Base-by-base conservation (phyloP, 148 eudicot species). In the Camellia japonica region DNA sequence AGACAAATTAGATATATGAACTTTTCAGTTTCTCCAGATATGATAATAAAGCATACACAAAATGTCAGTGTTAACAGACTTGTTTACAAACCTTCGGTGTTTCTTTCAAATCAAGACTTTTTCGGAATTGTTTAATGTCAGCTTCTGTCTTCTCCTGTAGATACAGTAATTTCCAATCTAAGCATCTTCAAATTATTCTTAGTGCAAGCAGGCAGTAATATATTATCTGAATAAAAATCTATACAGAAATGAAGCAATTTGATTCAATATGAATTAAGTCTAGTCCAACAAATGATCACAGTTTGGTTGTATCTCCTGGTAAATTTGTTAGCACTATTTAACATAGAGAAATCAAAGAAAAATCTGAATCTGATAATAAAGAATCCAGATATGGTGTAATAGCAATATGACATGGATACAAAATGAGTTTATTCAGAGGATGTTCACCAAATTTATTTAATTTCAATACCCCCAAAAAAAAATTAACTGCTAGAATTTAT, bases 21-120 rank as follows among this genome's bases (percentile, higher is more conserved):
- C 5, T 20, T 44, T 13, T 61, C 47, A 61, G 38, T 46, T 13
- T 43, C 8, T 46, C 16, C 54, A 41, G 38, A 43, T 9, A 77
- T 49, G 49, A 77, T 12, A 77, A 51, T 13, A 64, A 12, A 52
- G 30, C 49, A 56, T 43, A 20, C 73, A 46, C 12, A 49, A 64
- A 64, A 44, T 44, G 43, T 68, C 13, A 13, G 20, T 20, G 18
- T 69, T 44, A 30, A 46, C 14, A 41, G 23, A 44, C 18, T 46
- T 38, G 38, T 68, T 75, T 5, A 76, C 42, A 20, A 81, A 92
- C 97, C 91, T 89, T 88, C 13, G 91, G 97, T 42, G 76, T 88
- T 38, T 90, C 97, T 85, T 87, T 92, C 75, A 90, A 87, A 80
- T 84, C 88, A 23, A 87, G 87, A 71, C 84, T 87, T 87, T 63